Evolutionary conservation across 225 moss, liverwort and hornwort species (phyloP).

Genomic region (Polytrichum formosum): DNA sequence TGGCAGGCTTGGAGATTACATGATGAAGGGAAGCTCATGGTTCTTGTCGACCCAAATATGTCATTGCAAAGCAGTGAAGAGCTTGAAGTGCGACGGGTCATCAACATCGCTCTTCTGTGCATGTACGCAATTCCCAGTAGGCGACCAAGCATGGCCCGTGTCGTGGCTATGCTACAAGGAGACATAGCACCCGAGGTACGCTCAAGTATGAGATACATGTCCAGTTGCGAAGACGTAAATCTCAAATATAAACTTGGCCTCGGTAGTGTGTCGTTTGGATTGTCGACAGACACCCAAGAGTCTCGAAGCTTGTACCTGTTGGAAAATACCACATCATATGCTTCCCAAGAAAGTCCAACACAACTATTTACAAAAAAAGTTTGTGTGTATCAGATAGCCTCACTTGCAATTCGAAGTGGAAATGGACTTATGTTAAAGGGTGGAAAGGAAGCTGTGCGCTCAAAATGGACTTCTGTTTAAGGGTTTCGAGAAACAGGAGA

Average conservation of each 20-base stretch:
- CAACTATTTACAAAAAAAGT: background rate
- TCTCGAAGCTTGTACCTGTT: background rate
- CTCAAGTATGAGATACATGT: too few relatives aligned
- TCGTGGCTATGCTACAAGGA: slow-evolving; percentile 52
- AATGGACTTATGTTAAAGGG: slow-evolving; percentile 92
- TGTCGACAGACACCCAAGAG: background rate
- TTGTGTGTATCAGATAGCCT: slow-evolving; percentile 68
- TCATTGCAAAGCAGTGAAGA: slow-evolving; percentile 30
- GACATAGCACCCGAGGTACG: slow-evolving; percentile 20
- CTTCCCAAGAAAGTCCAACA: background rate
- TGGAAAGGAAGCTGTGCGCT: slow-evolving; percentile 84
- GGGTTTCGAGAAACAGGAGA: too few relatives aligned
- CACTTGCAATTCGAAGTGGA: slow-evolving; percentile 91
- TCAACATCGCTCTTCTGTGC: slow-evolving; percentile 48
- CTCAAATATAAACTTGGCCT: too few relatives aligned
- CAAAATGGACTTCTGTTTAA: too few relatives aligned
- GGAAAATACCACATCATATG: background rate
- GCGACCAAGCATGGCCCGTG: slow-evolving; percentile 47
- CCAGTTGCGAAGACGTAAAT: background rate
- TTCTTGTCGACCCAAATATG: slow-evolving; percentile 30
- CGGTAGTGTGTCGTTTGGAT: too few relatives aligned
- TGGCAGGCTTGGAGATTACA: slow-evolving; percentile 44
- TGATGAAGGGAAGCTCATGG: slow-evolving; percentile 25
- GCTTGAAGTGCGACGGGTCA: slow-evolving; percentile 19
- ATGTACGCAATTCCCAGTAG: slow-evolving; percentile 19